Evolutionary conservation across 1,139 yeast genomes (phyloP).

Genomic region (Hansenula lynferdii): DNA sequence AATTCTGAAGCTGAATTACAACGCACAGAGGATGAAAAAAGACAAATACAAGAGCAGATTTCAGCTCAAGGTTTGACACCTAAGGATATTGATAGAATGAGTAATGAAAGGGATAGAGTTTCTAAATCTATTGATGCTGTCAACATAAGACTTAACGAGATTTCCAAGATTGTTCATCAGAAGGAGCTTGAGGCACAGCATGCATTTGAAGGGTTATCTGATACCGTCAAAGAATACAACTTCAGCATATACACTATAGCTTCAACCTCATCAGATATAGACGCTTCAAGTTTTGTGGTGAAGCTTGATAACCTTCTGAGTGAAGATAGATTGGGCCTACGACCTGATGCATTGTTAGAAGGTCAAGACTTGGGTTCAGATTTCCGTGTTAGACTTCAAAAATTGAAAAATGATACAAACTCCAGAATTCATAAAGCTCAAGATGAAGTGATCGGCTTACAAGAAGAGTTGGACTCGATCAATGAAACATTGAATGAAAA

Average conservation of each 20-base stretch:
- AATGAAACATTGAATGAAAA: slow-evolving; percentile 53
- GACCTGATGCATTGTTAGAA: slow-evolving; percentile 34
- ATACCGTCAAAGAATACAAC: slow-evolving; percentile 51
- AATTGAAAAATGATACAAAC: slow-evolving; percentile 44
- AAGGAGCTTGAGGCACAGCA: slow-evolving; percentile 45
- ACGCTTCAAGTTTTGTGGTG: slow-evolving; percentile 31
- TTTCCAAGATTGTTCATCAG: slow-evolving; percentile 33
- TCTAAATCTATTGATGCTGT: slow-evolving; percentile 51
- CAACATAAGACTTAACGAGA: slow-evolving; percentile 27
- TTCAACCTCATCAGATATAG: slow-evolving; percentile 16
- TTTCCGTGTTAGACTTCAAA: slow-evolving; percentile 34
- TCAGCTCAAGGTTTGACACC: slow-evolving; percentile 54
- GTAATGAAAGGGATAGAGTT: slow-evolving; percentile 54
- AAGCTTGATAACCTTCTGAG: slow-evolving; percentile 31
- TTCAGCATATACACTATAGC: slow-evolving; percentile 45
- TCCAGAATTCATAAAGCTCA: slow-evolving; percentile 47
- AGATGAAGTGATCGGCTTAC: slow-evolving; percentile 55
- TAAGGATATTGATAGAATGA: slow-evolving; percentile 56
- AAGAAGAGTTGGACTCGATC: slow-evolving; percentile 54
- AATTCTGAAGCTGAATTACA: slow-evolving; percentile 40
- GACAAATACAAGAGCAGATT: slow-evolving; percentile 42
- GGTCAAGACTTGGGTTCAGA: slow-evolving; percentile 31
- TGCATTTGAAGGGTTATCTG: slow-evolving; percentile 46
- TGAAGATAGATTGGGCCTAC: slow-evolving; percentile 31
- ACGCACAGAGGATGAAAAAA: slow-evolving; percentile 40